Evolutionary conservation across 2,329 filamentous ascomycete genomes (phyloP).

Genomic region (Leptographium galeiforme): DNA sequence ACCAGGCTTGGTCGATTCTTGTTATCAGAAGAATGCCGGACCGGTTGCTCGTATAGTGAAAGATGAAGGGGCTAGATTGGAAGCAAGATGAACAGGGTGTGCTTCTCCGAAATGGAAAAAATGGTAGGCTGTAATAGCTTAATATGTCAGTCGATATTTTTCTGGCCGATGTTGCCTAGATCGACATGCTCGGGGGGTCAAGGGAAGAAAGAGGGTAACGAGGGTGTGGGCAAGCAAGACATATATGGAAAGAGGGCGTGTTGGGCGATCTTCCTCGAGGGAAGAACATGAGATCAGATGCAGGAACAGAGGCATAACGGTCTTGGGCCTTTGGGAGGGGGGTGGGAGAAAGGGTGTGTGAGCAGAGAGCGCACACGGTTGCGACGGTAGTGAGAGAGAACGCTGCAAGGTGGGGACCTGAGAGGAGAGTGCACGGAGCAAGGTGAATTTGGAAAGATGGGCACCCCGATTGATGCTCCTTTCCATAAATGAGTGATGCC

Average conservation of each 20-base stretch:
- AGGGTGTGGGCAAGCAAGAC: background rate
- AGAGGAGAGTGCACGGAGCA: too few relatives aligned
- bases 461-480: too few relatives aligned
- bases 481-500: background rate
- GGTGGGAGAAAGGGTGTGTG: background rate
- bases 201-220: background rate
- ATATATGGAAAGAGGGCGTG: background rate
- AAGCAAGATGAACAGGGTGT: background rate
- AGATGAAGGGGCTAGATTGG: too few relatives aligned
- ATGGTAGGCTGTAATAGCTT: too few relatives aligned
- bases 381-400: background rate
- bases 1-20: too few relatives aligned
- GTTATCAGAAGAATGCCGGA: too few relatives aligned
- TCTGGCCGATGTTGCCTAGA: background rate
- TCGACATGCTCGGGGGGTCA: background rate
- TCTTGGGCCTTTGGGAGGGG: background rate
- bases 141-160: too few relatives aligned
- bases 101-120: background rate
- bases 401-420: background rate
- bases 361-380: background rate
- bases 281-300: constrained; percentile 10
- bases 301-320: constrained; percentile 8
- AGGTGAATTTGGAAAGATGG: too few relatives aligned
- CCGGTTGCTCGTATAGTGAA: too few relatives aligned
- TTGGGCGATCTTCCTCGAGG: constrained; percentile 2